Evolutionary conservation across 2,329 filamentous ascomycete genomes (phyloP).

Genomic region (Cordyceps militaris): DNA sequence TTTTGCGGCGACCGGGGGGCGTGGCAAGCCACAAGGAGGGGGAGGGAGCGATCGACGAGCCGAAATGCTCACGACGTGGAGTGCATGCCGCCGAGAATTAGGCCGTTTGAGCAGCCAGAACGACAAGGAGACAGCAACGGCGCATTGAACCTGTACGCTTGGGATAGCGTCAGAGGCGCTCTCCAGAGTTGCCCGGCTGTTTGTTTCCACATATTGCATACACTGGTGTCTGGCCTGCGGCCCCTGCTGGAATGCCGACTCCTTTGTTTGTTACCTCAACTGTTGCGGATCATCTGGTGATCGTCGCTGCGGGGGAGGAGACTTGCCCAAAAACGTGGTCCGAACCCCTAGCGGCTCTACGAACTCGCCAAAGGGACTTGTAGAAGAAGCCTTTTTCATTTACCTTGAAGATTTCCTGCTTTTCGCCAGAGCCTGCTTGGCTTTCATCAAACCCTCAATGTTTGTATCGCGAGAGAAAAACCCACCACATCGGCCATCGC

Average conservation of each 20-base stretch:
- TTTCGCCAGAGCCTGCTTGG: no score
- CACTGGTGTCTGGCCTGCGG: background rate
- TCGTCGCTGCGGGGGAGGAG: conserved; percentile 8
- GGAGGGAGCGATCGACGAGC: conserved; percentile 1
- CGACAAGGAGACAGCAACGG: background rate
- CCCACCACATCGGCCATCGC: conserved; percentile 1
- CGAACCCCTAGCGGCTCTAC: background rate
- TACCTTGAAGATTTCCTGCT: no score
- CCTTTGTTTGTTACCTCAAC: background rate
- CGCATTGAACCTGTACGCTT: background rate
- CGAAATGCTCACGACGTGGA: conserved; percentile 9
- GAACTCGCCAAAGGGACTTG: no score
- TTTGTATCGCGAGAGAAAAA: no score
- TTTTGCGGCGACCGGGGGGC: background rate
- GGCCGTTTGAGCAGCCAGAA: conserved; percentile 12
- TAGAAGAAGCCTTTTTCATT: no score
- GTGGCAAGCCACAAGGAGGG: background rate
- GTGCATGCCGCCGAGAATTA: conserved; percentile 20
- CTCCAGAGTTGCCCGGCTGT: background rate
- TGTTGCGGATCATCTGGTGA: background rate
- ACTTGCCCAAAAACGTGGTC: conserved; percentile 4
- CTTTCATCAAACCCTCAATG: no score
- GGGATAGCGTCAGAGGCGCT: conserved; percentile 2
- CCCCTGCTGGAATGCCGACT: conserved; percentile 1
- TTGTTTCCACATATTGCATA: background rate